A percentile compares a stretch with the other conserved stretches of the same genome.
phyloP scores from a whole-genome alignment of 768 basidiomycete genomes.

The Leccinum rimulosum region DNA sequence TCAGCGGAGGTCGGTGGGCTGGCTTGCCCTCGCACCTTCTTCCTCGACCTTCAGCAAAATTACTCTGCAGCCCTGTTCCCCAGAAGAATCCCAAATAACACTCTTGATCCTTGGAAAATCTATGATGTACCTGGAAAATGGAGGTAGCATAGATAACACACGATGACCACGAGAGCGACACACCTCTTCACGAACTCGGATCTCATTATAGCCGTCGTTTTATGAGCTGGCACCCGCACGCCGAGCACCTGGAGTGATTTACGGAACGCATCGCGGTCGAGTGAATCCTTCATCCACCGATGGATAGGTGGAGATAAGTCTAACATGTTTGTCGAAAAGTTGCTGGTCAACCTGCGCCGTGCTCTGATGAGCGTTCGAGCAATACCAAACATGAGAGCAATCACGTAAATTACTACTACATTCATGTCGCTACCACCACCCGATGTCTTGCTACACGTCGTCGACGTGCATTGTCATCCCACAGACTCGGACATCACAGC shows the following conservation, averaged over 20 bases:
- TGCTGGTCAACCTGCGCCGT: slow-evolving; percentile 1
- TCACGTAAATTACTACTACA: background rate
- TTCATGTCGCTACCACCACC: slow-evolving; percentile 22
- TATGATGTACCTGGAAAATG: slow-evolving; percentile 50
- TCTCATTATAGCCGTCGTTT: slow-evolving; percentile 55
- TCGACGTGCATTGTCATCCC: slow-evolving; percentile 92
- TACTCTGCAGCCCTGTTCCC: slow-evolving; percentile 53
- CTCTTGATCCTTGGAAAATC: slow-evolving; percentile 66
- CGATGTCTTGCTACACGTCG: slow-evolving; percentile 61
- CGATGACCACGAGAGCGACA: slow-evolving; percentile 16
- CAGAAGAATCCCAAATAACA: slow-evolving; percentile 51
- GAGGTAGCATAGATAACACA: slow-evolving; percentile 8
- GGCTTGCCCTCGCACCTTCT: slow-evolving; percentile 47
- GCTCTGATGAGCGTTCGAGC: background rate
- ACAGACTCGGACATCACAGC: slow-evolving; percentile 63
- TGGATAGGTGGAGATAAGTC: slow-evolving; percentile 47
- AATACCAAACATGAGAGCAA: slow-evolving; percentile 17
- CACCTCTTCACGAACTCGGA: slow-evolving; percentile 61
- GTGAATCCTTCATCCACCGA: slow-evolving; percentile 44
- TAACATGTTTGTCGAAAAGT: slow-evolving; percentile 24
- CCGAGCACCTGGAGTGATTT: slow-evolving; percentile 68
- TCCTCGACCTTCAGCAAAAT: slow-evolving; percentile 61
- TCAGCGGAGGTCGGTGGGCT: slow-evolving; percentile 1
- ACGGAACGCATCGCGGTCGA: slow-evolving; percentile 67
- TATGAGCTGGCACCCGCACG: slow-evolving; percentile 55